A percentile compares a stretch with the other conserved stretches of the same genome.
Conservation (phyloP, 805 yeast genomes). For the Pichia cephalocereana region DNA sequence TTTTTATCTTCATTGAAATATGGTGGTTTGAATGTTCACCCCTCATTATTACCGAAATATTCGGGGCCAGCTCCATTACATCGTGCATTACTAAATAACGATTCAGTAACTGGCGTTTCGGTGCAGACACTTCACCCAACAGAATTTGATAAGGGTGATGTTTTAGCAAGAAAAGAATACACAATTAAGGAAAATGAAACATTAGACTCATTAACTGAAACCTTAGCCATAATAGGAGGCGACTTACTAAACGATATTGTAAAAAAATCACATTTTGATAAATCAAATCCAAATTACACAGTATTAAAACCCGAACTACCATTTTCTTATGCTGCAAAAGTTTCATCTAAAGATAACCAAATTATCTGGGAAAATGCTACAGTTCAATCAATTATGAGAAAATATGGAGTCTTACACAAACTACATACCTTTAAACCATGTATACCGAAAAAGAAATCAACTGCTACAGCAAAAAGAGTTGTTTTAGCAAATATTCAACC, state of each 20-base stretch:
- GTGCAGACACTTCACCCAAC: conserved; percentile 87
- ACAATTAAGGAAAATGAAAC: conserved; percentile 36
- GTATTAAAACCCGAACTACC: conserved; percentile 20
- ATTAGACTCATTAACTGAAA: conserved; percentile 34
- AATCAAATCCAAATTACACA: conserved; percentile 3
- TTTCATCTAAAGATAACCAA: conserved; percentile 32
- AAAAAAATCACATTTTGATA: conserved; percentile 22
- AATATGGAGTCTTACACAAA: conserved; percentile 45
- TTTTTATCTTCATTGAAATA: conserved; percentile 40
- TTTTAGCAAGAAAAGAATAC: conserved; percentile 48
- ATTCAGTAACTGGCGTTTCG: conserved; percentile 66
- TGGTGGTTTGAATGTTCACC: conserved; percentile 88
- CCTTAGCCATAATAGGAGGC: conserved; percentile 57
- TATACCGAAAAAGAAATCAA: conserved; percentile 14
- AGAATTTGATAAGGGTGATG: conserved; percentile 70
- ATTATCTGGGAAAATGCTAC: conserved; percentile 39
- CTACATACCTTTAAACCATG: conserved; percentile 37
- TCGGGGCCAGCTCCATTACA: conserved; percentile 92
- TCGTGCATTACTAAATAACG: conserved; percentile 58
- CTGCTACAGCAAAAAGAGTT: conserved; percentile 29
- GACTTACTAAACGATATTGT: conserved; percentile 41
- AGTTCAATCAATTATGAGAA: conserved; percentile 16
- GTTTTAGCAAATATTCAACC: conserved; percentile 33
- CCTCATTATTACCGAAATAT: conserved; percentile 73
- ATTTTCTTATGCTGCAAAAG: conserved; percentile 51